A percentile compares a stretch with the other conserved stretches of the same genome.
These are phyloP conservation scores for Fusarium neocosmosporiellum DNA, from an alignment of 2,329 filamentous ascomycete genomes.

Conservation along the genomic window DNA sequence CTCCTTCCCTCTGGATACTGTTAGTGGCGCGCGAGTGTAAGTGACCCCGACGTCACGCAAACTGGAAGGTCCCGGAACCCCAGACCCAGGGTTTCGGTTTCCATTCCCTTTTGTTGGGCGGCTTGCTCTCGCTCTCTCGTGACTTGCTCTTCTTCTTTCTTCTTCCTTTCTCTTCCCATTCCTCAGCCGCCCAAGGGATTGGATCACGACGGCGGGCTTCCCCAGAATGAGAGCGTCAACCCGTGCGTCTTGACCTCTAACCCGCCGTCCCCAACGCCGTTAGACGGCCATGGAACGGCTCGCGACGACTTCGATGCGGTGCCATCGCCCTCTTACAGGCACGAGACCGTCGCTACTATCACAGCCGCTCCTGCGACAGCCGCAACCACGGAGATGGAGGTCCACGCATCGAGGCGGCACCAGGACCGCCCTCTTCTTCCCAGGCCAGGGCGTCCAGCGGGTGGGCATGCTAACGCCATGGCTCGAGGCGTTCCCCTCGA, in stretches of 20 bases:
- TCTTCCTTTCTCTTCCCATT: not conserved
- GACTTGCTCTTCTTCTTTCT: not conserved
- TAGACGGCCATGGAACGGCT: constrained; percentile 48
- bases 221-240: constrained; percentile 35
- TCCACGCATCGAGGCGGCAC: constrained; percentile 53
- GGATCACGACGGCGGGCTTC: constrained; percentile 4
- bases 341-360: not conserved
- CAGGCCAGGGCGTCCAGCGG: constrained; percentile 87
- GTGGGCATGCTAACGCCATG: constrained; percentile 89
- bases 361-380: constrained; percentile 9
- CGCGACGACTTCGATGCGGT: constrained; percentile 44
- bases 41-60: constrained; percentile 38
- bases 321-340: constrained; percentile 35
- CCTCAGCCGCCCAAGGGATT: not conserved
- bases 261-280: constrained; percentile 33
- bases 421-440: constrained; percentile 70
- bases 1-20: not conserved
- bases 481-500: constrained; percentile 86
- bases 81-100: constrained; percentile 27
- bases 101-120: constrained; percentile 19
- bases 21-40: not conserved
- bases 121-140: not conserved
- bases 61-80: constrained; percentile 26
- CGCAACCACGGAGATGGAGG: constrained; percentile 38
- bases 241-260: constrained; percentile 35